Evolutionary conservation across 2,329 filamentous ascomycete genomes (phyloP), one percentile per base, ranked within the genome.

Genomic region (Sporothrix luriei): DNA sequence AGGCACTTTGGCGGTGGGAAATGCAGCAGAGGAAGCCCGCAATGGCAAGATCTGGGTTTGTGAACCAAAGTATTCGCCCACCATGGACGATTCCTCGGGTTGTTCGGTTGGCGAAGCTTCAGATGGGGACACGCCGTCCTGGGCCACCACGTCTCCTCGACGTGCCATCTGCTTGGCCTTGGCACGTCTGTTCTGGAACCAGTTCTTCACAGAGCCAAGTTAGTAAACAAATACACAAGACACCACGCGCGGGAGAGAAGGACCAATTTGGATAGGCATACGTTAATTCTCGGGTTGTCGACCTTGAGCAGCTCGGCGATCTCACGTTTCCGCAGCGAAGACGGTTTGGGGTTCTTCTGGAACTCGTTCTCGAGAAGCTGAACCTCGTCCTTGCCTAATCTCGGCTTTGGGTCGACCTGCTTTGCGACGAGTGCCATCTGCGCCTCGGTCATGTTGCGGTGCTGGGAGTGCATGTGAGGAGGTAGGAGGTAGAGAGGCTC

Each of bases 131-230:
- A 78, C 78, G 71, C 82, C 80, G 57, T 77, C 78, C 16, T 77
- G 77, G 68, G 81, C 80, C 26, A 79, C 79, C 26, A 82, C 82
- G 73, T 85, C 82, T 71, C 83, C 82, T 68, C 82, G 80, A 57
- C 83, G 80, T 72, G 87, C 88, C 75, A 83, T 85, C 76, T 89
- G 87, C 83, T 88, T 88, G 72, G 86, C 86, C 78, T 88, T 86
- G 68, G 88, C 87, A 66, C 88, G 83, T 71, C 88, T 82, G 76
- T 90, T 90, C 74, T 90, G 88, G 75, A 90, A 90, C 88, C 88
- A 90, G 76, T 90, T 90, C 87, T 11, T 26, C 16, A 24, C 24
- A 4, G 14, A 21, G 66, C n/a, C 29, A 67, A 48, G 64, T n/a
- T 19, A 66, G 26, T 65, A 59, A 72, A 74, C 46, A 76, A 72